Base-by-base conservation (phyloP, 257 asterid species). In the Cruciata laevipes region DNA sequence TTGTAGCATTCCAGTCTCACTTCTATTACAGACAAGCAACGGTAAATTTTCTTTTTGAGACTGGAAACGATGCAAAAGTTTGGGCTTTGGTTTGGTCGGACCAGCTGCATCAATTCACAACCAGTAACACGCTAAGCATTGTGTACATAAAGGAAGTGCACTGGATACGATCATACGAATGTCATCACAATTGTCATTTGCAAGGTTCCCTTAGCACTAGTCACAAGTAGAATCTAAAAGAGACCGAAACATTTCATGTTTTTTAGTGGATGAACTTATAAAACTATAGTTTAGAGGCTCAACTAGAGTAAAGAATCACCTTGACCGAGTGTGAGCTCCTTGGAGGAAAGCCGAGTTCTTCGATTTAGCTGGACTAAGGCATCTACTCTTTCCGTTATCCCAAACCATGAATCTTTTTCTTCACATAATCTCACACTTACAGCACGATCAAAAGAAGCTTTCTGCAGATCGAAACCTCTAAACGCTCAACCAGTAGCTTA, bases 371-470 rank as follows among this genome's bases (percentile, higher is more conserved):
- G 65, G 80, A 78, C 73, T 73, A 84, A 73, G 74, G 86, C 85
- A 73, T 84, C 84, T 69, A 69, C 78, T 76, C 87, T 85, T 66
- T 75, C 77, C 68, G 74, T 79, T 74, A 80, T 87, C 77, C 79
- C 80, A 58, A 83, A 76, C 85, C 84, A 81, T 69, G 80, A 69
- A 64, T 76, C 69, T 65, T 71, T 74, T 68, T 51, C 73, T 78
- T 72, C 75, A 13, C 55, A 56, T 67, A 66, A 72, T 77, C 78
- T 69, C 49, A 71, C 64, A 69, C 74, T 74, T 73, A 71, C 74
- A 73, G 33, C 67, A 47, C 61, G 31, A 25, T 55, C 64, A 66
- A 40, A 76, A 37, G 61, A 69, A 63, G 63, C 64, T 77, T 72
- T 78, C 96, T 87, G 85, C 65, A 79, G 70, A 55, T 73, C 67